Conservation (phyloP, 345 rosid species). For the Citrus maxima region DNA sequence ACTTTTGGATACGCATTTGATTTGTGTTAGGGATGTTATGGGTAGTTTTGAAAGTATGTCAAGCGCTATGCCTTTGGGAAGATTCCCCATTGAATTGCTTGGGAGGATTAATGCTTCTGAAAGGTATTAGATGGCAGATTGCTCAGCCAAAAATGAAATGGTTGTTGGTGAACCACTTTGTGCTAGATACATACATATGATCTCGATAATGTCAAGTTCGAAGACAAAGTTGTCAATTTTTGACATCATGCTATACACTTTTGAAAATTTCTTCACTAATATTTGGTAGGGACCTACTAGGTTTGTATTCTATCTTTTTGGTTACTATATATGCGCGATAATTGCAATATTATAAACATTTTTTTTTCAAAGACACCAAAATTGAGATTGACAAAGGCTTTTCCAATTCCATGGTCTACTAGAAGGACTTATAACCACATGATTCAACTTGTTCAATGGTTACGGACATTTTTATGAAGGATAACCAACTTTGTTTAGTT, state of each 20-base stretch:
- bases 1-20: background rate
- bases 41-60: slow-evolving; percentile 9
- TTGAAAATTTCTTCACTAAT: background rate
- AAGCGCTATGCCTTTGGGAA: background rate
- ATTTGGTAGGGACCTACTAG: background rate
- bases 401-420: background rate
- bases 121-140: background rate
- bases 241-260: background rate
- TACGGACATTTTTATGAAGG: background rate
- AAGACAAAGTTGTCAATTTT: background rate
- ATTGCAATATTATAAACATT: background rate
- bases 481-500: background rate
- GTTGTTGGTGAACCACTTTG: background rate
- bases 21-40: background rate
- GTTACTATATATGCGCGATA: background rate
- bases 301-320: background rate
- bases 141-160: background rate
- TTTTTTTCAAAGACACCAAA: too few species aligned
- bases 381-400: background rate
- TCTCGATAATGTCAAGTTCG: background rate
- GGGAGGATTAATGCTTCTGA: too few species aligned
- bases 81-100: background rate
- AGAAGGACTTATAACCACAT: background rate
- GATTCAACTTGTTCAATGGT: background rate
- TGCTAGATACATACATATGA: background rate